Evolutionary conservation across 495 filamentous ascomycete species (phyloP).

Genomic region (Talaromyces stipitatus): DNA sequence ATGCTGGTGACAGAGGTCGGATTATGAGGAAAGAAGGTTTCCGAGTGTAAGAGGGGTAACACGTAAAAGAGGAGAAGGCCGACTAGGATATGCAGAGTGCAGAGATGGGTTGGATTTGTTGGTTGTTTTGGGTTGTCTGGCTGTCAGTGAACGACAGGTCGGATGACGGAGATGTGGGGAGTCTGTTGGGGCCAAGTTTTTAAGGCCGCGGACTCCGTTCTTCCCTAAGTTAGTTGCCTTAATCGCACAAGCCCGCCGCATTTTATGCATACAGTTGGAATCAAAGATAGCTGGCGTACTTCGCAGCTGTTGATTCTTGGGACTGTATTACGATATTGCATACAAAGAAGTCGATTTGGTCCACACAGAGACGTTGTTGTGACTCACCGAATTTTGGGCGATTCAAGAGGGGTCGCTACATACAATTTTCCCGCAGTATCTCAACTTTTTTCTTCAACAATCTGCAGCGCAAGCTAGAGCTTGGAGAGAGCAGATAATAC

Average conservation of each 20-base stretch:
- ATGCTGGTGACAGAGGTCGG: not conserved
- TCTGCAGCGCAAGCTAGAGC: not conserved
- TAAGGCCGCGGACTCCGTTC: not conserved
- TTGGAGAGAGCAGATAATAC: not conserved
- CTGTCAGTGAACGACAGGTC: not conserved
- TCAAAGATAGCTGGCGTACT: no score
- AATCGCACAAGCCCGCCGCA: not conserved
- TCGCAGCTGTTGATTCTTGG: not conserved
- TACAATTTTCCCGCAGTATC: not conserved
- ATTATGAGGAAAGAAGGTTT: not conserved
- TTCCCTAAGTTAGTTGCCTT: not conserved
- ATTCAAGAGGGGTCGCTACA: not conserved
- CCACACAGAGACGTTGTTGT: not conserved
- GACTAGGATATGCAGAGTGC: not conserved
- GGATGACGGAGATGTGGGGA: constrained; percentile 9
- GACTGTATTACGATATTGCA: not conserved
- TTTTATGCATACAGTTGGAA: not conserved
- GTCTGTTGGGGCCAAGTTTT: constrained; percentile 3
- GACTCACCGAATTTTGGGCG: no score
- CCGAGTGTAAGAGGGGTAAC: not conserved
- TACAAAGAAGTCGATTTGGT: not conserved
- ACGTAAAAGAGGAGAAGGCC: not conserved
- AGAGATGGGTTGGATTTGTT: not conserved
- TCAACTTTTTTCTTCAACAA: not conserved
- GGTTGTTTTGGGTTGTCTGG: not conserved